A percentile compares a stretch with the other conserved stretches of the same genome.
phyloP scores from a whole-genome alignment of 1,284 basidiomycete genomes.

The Leccinum fallax region DNA sequence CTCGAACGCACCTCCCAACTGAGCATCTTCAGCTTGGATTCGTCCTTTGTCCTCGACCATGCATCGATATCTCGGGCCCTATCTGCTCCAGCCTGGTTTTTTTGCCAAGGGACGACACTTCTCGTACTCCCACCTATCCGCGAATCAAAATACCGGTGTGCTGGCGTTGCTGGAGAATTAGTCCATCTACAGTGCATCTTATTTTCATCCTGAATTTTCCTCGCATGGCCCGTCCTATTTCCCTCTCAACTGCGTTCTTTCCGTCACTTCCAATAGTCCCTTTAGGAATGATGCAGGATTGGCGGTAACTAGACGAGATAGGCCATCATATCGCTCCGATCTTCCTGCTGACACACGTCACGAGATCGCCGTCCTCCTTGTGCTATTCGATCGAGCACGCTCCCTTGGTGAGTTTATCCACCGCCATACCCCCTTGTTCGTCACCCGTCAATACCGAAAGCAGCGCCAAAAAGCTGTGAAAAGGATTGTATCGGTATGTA shows the following conservation, averaged over 20 bases:
- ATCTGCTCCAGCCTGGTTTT: background rate
- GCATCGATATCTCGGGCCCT: background rate
- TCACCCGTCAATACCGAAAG: background rate
- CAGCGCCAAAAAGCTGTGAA: constrained; percentile 1
- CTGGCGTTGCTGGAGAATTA: background rate
- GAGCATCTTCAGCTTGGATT: background rate
- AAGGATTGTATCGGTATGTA: background rate
- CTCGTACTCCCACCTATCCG: background rate
- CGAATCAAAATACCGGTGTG: constrained; percentile 2
- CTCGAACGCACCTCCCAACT: constrained; percentile 28
- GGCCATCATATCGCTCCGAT: background rate
- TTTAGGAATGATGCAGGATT: constrained; percentile 3
- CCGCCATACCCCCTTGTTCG: background rate
- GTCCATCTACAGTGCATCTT: background rate
- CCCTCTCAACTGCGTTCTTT: constrained; percentile 1
- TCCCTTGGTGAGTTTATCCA: background rate
- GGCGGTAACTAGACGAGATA: background rate
- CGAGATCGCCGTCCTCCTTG: background rate
- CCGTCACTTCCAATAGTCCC: background rate
- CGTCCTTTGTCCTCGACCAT: background rate
- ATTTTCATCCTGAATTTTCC: constrained; percentile 5
- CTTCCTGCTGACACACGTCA: background rate
- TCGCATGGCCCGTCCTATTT: constrained; percentile 5
- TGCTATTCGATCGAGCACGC: background rate
- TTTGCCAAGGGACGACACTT: background rate